These are phyloP conservation scores for Syzygium malaccense DNA, from an alignment of 441 rosid genomes.

Conservation along the genomic window DNA sequence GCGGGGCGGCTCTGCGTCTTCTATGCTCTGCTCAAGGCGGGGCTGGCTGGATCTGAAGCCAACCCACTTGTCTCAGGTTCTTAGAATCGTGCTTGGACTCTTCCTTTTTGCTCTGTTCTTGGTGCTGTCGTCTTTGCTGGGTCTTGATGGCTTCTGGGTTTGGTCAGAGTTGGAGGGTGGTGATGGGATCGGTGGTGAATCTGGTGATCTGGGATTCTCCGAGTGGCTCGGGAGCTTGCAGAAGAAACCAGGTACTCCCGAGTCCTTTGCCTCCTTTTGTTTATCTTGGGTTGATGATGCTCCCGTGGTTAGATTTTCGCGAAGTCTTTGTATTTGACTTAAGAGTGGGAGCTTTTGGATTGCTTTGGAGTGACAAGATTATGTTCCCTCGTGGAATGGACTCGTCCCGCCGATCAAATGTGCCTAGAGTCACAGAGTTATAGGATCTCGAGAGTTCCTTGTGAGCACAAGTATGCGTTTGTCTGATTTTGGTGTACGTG, in stretches of 20 bases:
- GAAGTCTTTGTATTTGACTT: neutral
- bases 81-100: neutral
- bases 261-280: neutral
- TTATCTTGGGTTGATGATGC: neutral
- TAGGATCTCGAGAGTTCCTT: neutral
- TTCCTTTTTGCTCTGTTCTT: neutral
- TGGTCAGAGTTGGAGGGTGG: constrained; percentile 41
- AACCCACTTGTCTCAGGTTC: constrained; percentile 77
- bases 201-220: constrained; percentile 78
- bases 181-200: constrained; percentile 20
- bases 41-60: constrained; percentile 74
- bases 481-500: neutral
- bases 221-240: constrained; percentile 23
- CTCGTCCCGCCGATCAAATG: neutral
- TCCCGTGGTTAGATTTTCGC: neutral
- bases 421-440: neutral
- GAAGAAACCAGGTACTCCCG: neutral
- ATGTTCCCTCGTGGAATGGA: neutral
- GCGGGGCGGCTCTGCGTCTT: constrained; percentile 71
- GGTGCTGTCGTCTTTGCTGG: neutral
- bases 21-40: constrained; percentile 69
- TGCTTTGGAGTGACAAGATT: neutral
- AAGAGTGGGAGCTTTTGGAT: neutral
- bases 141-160: neutral
- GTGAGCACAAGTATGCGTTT: neutral